Percentiles rank a stretch among this genome's conserved stretches.
phyloP scores from a whole-genome alignment of 2,329 filamentous ascomycete species.

The Verticillium alfalfae region DNA sequence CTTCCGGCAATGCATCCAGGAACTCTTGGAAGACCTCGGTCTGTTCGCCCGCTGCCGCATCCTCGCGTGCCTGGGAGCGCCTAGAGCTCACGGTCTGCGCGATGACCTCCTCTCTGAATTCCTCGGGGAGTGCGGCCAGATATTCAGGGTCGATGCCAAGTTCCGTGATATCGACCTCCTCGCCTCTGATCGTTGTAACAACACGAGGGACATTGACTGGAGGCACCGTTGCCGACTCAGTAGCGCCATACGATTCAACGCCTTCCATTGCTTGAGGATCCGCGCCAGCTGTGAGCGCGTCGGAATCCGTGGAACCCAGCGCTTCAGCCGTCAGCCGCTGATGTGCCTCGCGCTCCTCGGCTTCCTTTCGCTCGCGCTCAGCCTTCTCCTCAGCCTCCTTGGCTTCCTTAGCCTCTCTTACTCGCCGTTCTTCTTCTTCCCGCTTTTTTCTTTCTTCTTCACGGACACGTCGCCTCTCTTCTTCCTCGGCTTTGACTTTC shows the following conservation, averaged over 20 bases:
- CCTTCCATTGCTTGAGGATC: slow-evolving; percentile 66
- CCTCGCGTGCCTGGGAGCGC: slow-evolving; percentile 68
- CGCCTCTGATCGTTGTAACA: slow-evolving; percentile 77
- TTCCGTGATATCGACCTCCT: slow-evolving; percentile 87
- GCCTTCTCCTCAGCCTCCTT: slow-evolving; percentile 66
- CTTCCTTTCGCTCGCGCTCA: slow-evolving; percentile 62
- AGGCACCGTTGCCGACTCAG: slow-evolving; percentile 21
- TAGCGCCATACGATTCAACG: slow-evolving; percentile 50
- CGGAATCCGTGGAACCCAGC: slow-evolving; percentile 23
- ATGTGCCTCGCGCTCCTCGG: slow-evolving; percentile 60
- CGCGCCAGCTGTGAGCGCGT: slow-evolving; percentile 13
- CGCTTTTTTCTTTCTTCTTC: slow-evolving; percentile 58
- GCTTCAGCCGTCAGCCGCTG: slow-evolving; percentile 57
- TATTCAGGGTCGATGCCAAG: slow-evolving; percentile 94
- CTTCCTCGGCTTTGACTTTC: slow-evolving; percentile 57
- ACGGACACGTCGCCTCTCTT: slow-evolving; percentile 38
- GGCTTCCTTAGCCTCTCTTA: slow-evolving; percentile 66
- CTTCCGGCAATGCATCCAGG: slow-evolving; percentile 82
- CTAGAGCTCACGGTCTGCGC: slow-evolving; percentile 82
- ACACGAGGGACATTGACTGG: slow-evolving; percentile 47
- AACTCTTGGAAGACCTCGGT: slow-evolving; percentile 90
- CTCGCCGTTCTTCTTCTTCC: slow-evolving; percentile 60
- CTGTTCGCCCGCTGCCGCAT: slow-evolving; percentile 65
- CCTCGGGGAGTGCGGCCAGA: slow-evolving; percentile 93
- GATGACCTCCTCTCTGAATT: slow-evolving; percentile 92